A percentile compares a stretch with the other conserved stretches of the same genome.
These are phyloP conservation scores for Medakamo hakoo DNA, from an alignment of 139 green algal genomes.

Conservation along the genomic window DNA sequence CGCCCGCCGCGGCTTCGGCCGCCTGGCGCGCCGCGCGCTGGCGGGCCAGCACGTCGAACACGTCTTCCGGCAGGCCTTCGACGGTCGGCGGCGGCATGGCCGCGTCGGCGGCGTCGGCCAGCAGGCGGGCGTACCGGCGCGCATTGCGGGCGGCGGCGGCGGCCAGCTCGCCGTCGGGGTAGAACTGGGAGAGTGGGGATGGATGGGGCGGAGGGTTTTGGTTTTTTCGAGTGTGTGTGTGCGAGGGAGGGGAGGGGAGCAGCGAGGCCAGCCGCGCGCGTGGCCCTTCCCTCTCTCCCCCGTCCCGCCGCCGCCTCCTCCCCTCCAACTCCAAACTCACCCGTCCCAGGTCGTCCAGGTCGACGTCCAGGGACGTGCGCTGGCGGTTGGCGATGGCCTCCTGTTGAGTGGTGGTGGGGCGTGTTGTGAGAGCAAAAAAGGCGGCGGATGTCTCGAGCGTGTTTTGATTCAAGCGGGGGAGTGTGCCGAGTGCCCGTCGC, in stretches of 20 bases:
- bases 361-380: conserved; percentile 39
- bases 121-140: conserved; percentile 51
- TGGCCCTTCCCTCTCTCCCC: too few relatives aligned
- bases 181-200: conserved; percentile 4
- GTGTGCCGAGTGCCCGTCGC: too few relatives aligned
- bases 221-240: too few relatives aligned
- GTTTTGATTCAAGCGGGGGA: background rate
- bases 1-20: background rate
- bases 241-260: too few relatives aligned
- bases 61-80: conserved; percentile 34
- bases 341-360: conserved; percentile 59
- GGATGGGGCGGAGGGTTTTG: background rate
- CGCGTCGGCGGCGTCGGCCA: conserved; percentile 64
- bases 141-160: conserved; percentile 55
- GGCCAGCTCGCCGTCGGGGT: conserved; percentile 26
- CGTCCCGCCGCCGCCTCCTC: too few relatives aligned
- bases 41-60: conserved; percentile 66
- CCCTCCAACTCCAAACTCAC: conserved; percentile 18
- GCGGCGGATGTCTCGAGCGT: background rate
- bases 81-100: conserved; percentile 43
- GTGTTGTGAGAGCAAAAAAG: background rate
- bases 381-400: conserved; percentile 79
- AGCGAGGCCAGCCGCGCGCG: too few relatives aligned
- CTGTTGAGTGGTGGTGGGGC: conserved; percentile 25
- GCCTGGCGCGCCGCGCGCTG: conserved; percentile 10